These are phyloP conservation scores for Penicillium sp. DNA, from an alignment of 2,329 filamentous ascomycete genomes.

Conservation along the genomic window DNA sequence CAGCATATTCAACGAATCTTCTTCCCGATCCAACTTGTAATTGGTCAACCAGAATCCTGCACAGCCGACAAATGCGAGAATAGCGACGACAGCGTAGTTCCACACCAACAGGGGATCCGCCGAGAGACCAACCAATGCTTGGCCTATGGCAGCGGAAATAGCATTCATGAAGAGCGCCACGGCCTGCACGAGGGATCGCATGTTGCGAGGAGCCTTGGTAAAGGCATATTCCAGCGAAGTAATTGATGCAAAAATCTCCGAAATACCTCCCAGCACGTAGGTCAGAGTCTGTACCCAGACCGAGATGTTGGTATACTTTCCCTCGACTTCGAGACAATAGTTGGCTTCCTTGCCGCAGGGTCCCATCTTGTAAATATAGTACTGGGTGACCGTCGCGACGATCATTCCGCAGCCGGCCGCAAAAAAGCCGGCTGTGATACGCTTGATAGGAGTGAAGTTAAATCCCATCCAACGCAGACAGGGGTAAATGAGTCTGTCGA, in stretches of 20 bases:
- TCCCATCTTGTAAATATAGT: slow-evolving; percentile 56
- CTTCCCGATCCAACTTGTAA: slow-evolving; percentile 59
- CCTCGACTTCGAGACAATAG: slow-evolving; percentile 44
- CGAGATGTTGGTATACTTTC: slow-evolving; percentile 55
- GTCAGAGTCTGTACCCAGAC: slow-evolving; percentile 54
- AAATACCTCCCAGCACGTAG: slow-evolving; percentile 53
- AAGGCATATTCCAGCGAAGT: slow-evolving; percentile 71
- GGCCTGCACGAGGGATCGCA: slow-evolving; percentile 69
- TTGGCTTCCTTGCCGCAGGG: slow-evolving; percentile 56
- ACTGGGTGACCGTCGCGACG: slow-evolving; percentile 48
- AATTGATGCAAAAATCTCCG: slow-evolving; percentile 56
- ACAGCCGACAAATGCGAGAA: slow-evolving; percentile 60
- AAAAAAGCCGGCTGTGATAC: slow-evolving; percentile 51
- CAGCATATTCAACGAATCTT: slow-evolving; percentile 60
- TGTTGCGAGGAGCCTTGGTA: slow-evolving; percentile 72
- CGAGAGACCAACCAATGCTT: slow-evolving; percentile 60
- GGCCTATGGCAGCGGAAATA: slow-evolving; percentile 64
- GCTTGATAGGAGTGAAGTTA: slow-evolving; percentile 52
- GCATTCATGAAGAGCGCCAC: slow-evolving; percentile 68
- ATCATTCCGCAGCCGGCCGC: slow-evolving; percentile 49
- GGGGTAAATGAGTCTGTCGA: slow-evolving; percentile 52
- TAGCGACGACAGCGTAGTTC: slow-evolving; percentile 64
- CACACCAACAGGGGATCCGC: slow-evolving; percentile 63
- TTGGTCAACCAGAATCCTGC: slow-evolving; percentile 65
- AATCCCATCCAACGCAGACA: slow-evolving; percentile 45